Percentiles rank a stretch among this genome's conserved stretches.
These are phyloP conservation scores for Pavlovales sp. DNA, from an alignment of 208 protist species.

Conservation along the genomic window DNA sequence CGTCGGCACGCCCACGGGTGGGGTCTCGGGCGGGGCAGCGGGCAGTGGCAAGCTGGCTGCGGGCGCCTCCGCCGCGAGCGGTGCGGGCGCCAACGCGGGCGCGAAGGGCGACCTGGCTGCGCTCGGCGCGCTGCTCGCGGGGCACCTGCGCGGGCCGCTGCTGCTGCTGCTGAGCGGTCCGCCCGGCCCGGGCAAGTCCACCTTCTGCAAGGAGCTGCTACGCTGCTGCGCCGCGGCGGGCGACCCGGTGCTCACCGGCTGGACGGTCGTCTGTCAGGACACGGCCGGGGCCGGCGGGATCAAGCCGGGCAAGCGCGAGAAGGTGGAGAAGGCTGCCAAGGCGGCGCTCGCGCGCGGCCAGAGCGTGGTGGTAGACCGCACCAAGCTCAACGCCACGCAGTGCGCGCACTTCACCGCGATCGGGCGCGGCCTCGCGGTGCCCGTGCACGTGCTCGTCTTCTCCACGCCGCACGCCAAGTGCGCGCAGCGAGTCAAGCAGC, in stretches of 20 bases:
- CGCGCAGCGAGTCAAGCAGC: background rate
- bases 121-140: constrained; percentile 9
- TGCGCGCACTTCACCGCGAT: background rate
- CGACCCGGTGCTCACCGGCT: too few species aligned
- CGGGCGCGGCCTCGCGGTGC: background rate
- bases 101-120: background rate
- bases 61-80: background rate
- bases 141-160: background rate
- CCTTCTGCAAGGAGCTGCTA: background rate
- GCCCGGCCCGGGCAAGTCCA: constrained; percentile 14
- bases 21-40: too few species aligned
- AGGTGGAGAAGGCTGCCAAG: background rate
- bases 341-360: background rate
- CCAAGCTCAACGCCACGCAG: background rate
- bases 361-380: constrained; percentile 16
- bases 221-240: too few species aligned
- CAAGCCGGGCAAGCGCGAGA: constrained; percentile 12
- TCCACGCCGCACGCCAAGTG: background rate
- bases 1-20: background rate
- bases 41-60: too few species aligned
- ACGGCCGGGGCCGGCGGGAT: background rate
- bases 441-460: background rate
- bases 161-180: constrained; percentile 22
- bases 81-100: background rate
- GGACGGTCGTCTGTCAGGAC: constrained; percentile 22